Evolutionary conservation across 768 basidiomycete species (phyloP).

Genomic region (Serendipita sp.): DNA sequence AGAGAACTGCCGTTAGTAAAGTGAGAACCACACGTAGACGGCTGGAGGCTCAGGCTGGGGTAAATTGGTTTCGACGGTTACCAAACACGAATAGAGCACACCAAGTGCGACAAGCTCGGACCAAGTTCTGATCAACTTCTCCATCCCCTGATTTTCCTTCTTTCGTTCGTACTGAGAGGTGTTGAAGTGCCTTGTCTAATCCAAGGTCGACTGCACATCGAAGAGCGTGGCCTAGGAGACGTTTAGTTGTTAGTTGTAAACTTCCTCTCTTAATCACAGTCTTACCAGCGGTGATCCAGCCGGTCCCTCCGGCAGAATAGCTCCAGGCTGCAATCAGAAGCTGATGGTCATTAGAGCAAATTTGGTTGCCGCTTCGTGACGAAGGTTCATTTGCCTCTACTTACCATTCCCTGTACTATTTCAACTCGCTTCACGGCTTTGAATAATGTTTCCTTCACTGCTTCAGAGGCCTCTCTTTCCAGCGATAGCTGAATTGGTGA

Average conservation of each 20-base stretch:
- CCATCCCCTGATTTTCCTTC: not conserved
- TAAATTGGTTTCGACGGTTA: slow-evolving; percentile 2
- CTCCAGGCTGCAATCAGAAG: not conserved
- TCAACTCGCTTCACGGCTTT: not conserved
- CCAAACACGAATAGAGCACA: slow-evolving; percentile 17
- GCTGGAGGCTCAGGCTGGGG: not conserved
- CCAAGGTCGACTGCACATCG: slow-evolving; percentile 20
- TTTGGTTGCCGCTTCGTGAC: not conserved
- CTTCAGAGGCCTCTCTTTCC: slow-evolving; percentile 4
- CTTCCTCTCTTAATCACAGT: not conserved
- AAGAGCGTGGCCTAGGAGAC: not conserved
- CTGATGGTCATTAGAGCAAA: not conserved
- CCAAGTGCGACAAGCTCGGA: slow-evolving; percentile 23
- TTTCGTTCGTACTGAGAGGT: slow-evolving; percentile 11
- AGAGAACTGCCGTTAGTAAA: not conserved
- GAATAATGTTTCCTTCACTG: not conserved
- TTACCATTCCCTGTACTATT: slow-evolving; percentile 3
- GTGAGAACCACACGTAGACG: not conserved
- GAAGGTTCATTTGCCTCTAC: not conserved
- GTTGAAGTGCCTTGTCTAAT: slow-evolving; percentile 22
- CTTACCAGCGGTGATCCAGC: not conserved
- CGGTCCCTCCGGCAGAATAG: slow-evolving; percentile 2
- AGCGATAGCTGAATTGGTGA: slow-evolving; percentile 9
- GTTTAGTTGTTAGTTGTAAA: not conserved
- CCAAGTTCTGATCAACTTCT: slow-evolving; percentile 12